Evolutionary conservation across 2,329 filamentous ascomycete species (phyloP), one percentile per base, ranked within the genome.

Genomic region (Myotisia sp.): DNA sequence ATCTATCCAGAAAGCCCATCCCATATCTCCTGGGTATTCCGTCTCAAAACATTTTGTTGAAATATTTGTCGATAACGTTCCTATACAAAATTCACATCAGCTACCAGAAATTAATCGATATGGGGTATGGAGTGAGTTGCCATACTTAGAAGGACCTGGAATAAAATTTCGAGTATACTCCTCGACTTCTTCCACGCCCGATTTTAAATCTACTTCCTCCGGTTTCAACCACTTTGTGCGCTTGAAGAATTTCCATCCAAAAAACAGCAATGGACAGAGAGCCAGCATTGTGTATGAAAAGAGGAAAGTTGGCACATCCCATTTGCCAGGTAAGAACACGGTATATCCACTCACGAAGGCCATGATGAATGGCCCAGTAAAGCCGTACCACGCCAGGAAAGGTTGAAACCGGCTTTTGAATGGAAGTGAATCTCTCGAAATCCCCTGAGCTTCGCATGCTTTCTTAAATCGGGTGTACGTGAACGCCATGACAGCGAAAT

Each of bases 331-430:
- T 3, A 79, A 75, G 21, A 84, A 61, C 2, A 85, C 59, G 35
- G 70, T 66, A 56, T 76, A 90, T 64, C 85, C 86, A 68, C 87
- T 90, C 49, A 82, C 87, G 32, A 92, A 53, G 2, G 78, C 72
- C 41, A 83, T 76, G 23, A 78, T 52, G 18, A 74, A 56, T 46
- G 67, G 73, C 36, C 64, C 65, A 60, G 76, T 69, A 5, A 85
- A 60, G 0, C 71, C 70, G 7, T 60, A 56, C 43, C 65, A 76
- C 0, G 79, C 79, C 10, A 66, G 69, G 43, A 74, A 76, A 6
- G 64, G 65, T 43, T 67, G 63, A 37, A 55, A 61, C 6, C 47
- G 53, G 6, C 60, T 57, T 42, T 53, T 60, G 54, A 65, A 58
- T 6, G 55, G 47, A 2, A 65, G 49, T 2, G 52, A 46, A 27